Evolutionary conservation across 2,329 filamentous ascomycete genomes (phyloP), one percentile per base, ranked within the genome.

Genomic region (Pestalotiopsis sp.): DNA sequence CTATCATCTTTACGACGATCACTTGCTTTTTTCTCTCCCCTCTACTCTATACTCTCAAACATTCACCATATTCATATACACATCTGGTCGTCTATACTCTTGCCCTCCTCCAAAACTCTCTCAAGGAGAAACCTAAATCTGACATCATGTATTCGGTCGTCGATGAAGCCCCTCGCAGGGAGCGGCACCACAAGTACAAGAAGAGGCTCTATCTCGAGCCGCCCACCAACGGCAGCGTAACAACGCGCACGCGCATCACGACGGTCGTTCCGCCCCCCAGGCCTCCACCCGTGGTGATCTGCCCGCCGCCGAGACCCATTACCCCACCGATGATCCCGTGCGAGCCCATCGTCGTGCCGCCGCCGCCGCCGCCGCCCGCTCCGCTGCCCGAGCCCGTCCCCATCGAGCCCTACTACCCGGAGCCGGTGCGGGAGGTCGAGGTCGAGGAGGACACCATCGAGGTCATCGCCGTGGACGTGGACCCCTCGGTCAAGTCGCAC

Each of bases 381-480:
- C 66, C 67, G 12, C 68, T 36, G 31, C 31, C 68, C n/a, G 55
- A 66, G 38, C 67, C 65, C n/a, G 25, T 66, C 14, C 14, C 38
- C 27, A 41, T 62, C 36, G 59, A 38, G 6, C 61, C 61, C 23
- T n/a, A 23, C 65, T 58, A 13, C 23, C 65, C 71, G 23, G 71
- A 65, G 58, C 74, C 72, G 7, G 31, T 36, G 31, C 31, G 31
- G 31, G 31, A 36, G 31, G 64, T 73, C 12, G 73, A 75, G 7
- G 72, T 71, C 4, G 68, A 69, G 67, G 73, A 65, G 23, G 76
- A 73, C 69, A 75, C 75, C 25, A 82, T 83, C 69, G 81, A 83
- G 71, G 80, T 83, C 60, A 83, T 83, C 68, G 80, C 80, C 65
- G 81, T 83, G 3, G 80, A 82, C 74, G 77, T 83, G 39, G 81